Conservation (phyloP, 345 rosid genomes). For the Psidium friedrichsthalianum region DNA sequence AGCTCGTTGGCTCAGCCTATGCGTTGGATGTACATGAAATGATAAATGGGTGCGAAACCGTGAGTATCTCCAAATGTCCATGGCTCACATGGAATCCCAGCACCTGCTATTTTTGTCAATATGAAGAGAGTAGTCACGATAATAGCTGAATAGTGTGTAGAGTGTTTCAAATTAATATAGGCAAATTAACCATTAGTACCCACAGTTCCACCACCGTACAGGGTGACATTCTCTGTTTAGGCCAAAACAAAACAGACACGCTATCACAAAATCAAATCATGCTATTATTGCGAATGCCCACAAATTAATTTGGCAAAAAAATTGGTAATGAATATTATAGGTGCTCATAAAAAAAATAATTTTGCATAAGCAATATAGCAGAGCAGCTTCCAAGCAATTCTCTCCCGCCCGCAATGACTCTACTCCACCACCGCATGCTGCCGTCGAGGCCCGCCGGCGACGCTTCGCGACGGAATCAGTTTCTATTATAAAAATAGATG, state of each 20-base stretch:
- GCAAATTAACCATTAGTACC: too few species aligned
- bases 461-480: not conserved
- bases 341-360: too few species aligned
- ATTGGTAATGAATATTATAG: too few species aligned
- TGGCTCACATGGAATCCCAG: not conserved
- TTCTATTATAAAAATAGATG: not conserved
- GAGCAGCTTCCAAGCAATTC: not conserved
- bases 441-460: too few species aligned
- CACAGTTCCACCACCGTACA: too few species aligned
- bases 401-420: too few species aligned
- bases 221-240: too few species aligned
- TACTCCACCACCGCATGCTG: too few species aligned
- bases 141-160: fast-evolving
- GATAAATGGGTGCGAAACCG: not conserved
- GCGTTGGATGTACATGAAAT: not conserved
- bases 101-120: not conserved
- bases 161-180: not conserved
- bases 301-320: too few species aligned
- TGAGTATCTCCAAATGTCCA: not conserved
- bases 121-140: not conserved
- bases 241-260: too few species aligned
- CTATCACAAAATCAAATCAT: too few species aligned
- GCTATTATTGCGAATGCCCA: too few species aligned
- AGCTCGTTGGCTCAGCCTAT: not conserved
- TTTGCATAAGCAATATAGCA: not conserved